Evolutionary conservation across 2,329 filamentous ascomycete genomes (phyloP), one percentile per base, ranked within the genome.

Genomic region (Phialophora verrucosa): DNA sequence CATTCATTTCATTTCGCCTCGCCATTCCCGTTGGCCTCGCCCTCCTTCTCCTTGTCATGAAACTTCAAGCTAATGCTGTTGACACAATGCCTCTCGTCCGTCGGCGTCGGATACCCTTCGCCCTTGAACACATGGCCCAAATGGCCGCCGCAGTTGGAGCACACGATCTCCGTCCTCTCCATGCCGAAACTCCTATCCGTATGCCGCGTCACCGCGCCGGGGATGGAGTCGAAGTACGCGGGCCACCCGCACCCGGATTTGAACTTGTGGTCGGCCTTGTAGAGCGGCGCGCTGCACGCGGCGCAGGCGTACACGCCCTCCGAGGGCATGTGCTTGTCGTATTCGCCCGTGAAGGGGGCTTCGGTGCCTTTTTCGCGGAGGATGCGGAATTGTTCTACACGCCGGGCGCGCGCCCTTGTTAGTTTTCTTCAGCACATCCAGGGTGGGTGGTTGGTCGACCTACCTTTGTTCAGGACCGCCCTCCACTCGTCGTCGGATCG

Each of bases 231-330:
- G 77, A 94, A 99, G 81, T 98, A 99, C 12, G 95, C 95, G 0
- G 95, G 95, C 95, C 95, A 99, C 68, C 95, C 95, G 79, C 95
- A 99, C 50, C 93, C 92, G 20, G 91, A 96, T 79, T 91, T 91
- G 85, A 99, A 99, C 79, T 99, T 99, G 81, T 97, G 93, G 69
- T 85, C 85, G 31, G 95, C 93, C 78, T 89, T 94, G 86, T 99
- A 99, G 20, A 99, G 87, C 4, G 95, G 93, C 7, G 93, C 86
- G 31, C 89, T 79, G 83, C 95, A 99, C 60, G 87, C 95, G 20
- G 91, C 91, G 80, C 95, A 99, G 54, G 85, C 88, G 82, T 98
- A 99, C 62, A 92, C 86, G 64, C 95, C 96, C 4, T 85, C 76
- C 0, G 84, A 79, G 1, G 93, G 88, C 76, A 89, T 86, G 83